These are phyloP conservation scores for Rehmannia glutinosa DNA, from an alignment of 257 asterid species.

Conservation along the genomic window DNA sequence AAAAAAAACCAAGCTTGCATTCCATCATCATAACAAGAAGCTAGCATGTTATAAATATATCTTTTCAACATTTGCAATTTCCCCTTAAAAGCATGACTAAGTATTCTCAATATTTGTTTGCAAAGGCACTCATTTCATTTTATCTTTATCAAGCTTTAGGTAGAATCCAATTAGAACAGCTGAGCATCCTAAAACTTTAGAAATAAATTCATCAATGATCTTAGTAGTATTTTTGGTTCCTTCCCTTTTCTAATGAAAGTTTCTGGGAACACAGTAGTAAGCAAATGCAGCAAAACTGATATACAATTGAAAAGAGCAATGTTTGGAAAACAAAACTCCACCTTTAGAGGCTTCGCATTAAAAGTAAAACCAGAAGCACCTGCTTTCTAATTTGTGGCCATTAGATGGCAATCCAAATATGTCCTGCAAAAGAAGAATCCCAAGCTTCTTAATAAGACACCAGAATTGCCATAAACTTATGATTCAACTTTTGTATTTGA, in stretches of 20 bases:
- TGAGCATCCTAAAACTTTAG: background rate
- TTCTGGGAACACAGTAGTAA: background rate
- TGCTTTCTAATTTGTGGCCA: constrained; percentile 86
- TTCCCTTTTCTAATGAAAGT: background rate
- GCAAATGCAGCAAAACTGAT: background rate
- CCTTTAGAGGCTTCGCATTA: constrained; percentile 76
- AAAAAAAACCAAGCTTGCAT: too few species aligned
- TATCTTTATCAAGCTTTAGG: background rate
- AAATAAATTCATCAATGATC: background rate
- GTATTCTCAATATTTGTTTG: too few species aligned
- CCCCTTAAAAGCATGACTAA: too few species aligned
- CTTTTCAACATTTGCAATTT: too few species aligned
- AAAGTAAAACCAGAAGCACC: constrained; percentile 93
- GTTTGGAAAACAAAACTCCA: constrained; percentile 14
- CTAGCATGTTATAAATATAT: too few species aligned
- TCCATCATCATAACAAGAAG: too few species aligned
- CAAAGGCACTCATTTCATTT: constrained; percentile 36
- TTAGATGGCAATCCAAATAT: too few species aligned
- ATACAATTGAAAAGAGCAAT: background rate
- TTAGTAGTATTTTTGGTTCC: background rate
- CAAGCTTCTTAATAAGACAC: background rate
- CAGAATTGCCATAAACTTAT: background rate
- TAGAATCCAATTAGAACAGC: background rate
- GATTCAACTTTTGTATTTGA: background rate
- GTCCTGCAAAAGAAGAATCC: constrained; percentile 36